Percentiles rank a stretch among this genome's conserved stretches.
Conservation (phyloP, 2,329 filamentous ascomycete species). For the Hymenoscyphus scutula region DNA sequence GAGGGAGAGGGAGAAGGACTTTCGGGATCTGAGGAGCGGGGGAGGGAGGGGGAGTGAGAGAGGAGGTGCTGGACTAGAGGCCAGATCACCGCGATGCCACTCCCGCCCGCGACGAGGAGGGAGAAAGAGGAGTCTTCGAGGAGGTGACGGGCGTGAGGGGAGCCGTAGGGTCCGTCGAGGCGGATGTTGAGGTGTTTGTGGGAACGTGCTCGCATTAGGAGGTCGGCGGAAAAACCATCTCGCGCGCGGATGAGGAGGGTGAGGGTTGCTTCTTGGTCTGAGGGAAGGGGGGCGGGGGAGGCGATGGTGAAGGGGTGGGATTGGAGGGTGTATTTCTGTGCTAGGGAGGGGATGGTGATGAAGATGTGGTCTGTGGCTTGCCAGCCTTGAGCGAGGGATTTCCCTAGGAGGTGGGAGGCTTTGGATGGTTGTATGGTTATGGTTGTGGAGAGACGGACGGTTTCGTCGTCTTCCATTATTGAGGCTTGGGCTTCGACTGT, state of each 20-base stretch:
- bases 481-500: constrained; percentile 48
- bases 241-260: constrained; percentile 59
- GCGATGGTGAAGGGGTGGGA: constrained; percentile 67
- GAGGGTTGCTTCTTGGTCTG: constrained; percentile 48
- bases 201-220: constrained; percentile 50
- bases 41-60: no score
- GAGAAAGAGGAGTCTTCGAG: constrained; percentile 48
- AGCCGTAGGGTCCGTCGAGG: constrained; percentile 66
- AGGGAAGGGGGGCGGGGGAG: constrained; percentile 49
- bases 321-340: constrained; percentile 52
- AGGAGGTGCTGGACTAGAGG: constrained; percentile 55
- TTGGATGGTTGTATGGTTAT: constrained; percentile 18
- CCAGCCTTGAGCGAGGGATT: constrained; percentile 52
- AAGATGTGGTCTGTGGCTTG: constrained; percentile 62
- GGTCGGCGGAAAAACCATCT: constrained; percentile 55
- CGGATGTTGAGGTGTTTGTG: constrained; percentile 46
- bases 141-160: constrained; percentile 51
- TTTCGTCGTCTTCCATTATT: constrained; percentile 56
- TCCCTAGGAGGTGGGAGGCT: constrained; percentile 25
- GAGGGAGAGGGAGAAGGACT: constrained; percentile 28
- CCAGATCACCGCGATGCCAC: constrained; percentile 63
- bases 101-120: constrained; percentile 60
- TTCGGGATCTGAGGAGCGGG: constrained; percentile 22
- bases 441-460: constrained; percentile 44
- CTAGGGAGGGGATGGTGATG: constrained; percentile 55